These are phyloP conservation scores for Vanrija humicola DNA, from an alignment of 1,284 basidiomycete species.

Conservation along the genomic window DNA sequence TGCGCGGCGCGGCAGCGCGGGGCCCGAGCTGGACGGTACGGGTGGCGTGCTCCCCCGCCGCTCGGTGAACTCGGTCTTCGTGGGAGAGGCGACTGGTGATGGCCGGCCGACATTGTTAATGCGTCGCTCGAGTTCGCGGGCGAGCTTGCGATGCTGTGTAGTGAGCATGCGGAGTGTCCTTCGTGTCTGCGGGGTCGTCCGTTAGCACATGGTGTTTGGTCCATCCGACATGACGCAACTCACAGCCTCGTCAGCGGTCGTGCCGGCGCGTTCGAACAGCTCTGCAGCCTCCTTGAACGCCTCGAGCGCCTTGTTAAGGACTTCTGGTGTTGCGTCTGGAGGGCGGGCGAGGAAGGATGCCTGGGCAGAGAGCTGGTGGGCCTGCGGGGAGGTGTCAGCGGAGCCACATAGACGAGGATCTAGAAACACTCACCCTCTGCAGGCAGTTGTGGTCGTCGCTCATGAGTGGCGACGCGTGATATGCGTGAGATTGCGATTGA, in stretches of 20 bases:
- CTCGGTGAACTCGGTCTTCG: not conserved
- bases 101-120: conserved; percentile 11
- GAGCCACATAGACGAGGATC: not conserved
- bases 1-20: not conserved
- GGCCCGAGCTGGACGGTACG: not conserved
- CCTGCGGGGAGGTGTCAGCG: conserved; percentile 22
- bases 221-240: not conserved
- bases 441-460: conserved; percentile 17
- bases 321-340: conserved; percentile 11
- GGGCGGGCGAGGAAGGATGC: conserved; percentile 29
- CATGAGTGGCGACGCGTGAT: conserved; percentile 9
- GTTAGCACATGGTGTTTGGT: not conserved
- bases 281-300: conserved; percentile 38
- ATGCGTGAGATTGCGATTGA: not conserved
- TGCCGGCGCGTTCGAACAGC: conserved; percentile 30
- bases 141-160: conserved; percentile 43
- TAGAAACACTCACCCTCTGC: conserved; percentile 11
- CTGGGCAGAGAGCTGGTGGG: conserved; percentile 42
- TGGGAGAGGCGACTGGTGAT: not conserved
- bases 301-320: conserved; percentile 26
- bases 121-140: conserved; percentile 39
- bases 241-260: conserved; percentile 17
- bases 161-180: conserved; percentile 39
- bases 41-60: not conserved
- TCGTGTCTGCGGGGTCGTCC: not conserved